These are phyloP conservation scores for Sporothrix brunneoviolacea DNA, from an alignment of 2,329 filamentous ascomycete genomes.

Conservation along the genomic window DNA sequence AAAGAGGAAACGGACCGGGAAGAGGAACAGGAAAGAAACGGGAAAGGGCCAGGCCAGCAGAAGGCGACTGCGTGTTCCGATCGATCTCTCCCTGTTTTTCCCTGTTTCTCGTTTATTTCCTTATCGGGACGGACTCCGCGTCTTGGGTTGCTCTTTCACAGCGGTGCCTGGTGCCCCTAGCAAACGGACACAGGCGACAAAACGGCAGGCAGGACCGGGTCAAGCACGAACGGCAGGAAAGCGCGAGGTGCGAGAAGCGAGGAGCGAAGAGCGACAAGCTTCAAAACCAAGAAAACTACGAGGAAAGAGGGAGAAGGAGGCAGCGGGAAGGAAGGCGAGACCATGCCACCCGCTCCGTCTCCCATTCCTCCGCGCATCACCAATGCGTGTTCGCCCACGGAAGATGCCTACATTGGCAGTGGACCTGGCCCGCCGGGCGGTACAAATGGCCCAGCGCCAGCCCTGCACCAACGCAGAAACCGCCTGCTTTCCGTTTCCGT, in stretches of 20 bases:
- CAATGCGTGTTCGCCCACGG: no score
- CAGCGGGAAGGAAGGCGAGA: background rate
- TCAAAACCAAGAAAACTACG: background rate
- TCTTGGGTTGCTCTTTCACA: slow-evolving; percentile 1
- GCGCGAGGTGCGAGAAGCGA: no score
- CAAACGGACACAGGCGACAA: background rate
- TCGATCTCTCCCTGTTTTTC: slow-evolving; percentile 15
- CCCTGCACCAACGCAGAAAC: no score
- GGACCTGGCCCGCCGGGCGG: no score
- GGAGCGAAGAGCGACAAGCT: no score
- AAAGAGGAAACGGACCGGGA: background rate
- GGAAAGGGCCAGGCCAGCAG: slow-evolving; percentile 1
- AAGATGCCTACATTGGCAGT: no score
- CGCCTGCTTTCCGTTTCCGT: no score
- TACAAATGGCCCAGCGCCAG: no score
- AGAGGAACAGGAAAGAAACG: background rate
- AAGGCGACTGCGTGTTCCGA: slow-evolving; percentile 3
- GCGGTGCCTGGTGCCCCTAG: background rate
- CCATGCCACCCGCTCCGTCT: no score
- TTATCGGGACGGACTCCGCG: slow-evolving; percentile 6
- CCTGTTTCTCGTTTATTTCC: slow-evolving; percentile 13
- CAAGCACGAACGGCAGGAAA: background rate
- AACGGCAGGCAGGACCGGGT: background rate
- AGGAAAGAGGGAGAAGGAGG: background rate
- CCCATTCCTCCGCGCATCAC: no score